Evolutionary conservation across 108 stramenopile species (phyloP), one percentile per base, ranked within the genome.

Genomic region (Nannochloropsis granulata): DNA sequence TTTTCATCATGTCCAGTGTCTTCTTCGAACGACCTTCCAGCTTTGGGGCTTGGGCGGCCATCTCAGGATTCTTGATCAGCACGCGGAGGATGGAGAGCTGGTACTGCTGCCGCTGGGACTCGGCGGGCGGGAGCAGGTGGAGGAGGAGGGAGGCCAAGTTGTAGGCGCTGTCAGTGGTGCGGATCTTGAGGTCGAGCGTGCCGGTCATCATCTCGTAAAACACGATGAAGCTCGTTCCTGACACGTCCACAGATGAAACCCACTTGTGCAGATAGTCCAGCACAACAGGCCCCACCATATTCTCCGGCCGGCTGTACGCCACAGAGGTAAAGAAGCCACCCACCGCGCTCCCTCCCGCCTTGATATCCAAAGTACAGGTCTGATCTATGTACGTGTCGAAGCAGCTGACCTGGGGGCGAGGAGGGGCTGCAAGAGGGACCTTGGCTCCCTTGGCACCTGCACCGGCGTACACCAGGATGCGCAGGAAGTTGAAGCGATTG

Each of bases 111-210:
- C 91, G 89, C 84, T 92, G 94, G 85, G 93, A 96, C 85, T 97
- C 95, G 24, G 91, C 87, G 11, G 94, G 91, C 12, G 97, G 97
- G 13, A 99, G 91, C 79, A 97, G 71, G 12, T 95, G 90, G 25
- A 97, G 91, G 13, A 99, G 91, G 26, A 96, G 86, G 78, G 96
- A 84, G 24, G 95, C 98, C 95, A 95, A 96, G 81, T 97, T 96
- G 84, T 94, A 94, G 34, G 94, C 90, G 87, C 92, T 93, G 85
- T 99, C 98, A 19, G 82, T n/a, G 44, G 14, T 43, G 81, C 94
- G 94, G 12, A 98, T 90, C 84, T 95, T 95, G 88, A 97, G 94
- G 21, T 86, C 90, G 43, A 99, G 94, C 16, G 95, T 96, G 42
- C 94, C 94, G 2, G 94, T 96, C 83, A 97, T 87, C 81, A 71